Conservation (phyloP, 2,329 filamentous ascomycete genomes). For the Penicillium sp. region DNA sequence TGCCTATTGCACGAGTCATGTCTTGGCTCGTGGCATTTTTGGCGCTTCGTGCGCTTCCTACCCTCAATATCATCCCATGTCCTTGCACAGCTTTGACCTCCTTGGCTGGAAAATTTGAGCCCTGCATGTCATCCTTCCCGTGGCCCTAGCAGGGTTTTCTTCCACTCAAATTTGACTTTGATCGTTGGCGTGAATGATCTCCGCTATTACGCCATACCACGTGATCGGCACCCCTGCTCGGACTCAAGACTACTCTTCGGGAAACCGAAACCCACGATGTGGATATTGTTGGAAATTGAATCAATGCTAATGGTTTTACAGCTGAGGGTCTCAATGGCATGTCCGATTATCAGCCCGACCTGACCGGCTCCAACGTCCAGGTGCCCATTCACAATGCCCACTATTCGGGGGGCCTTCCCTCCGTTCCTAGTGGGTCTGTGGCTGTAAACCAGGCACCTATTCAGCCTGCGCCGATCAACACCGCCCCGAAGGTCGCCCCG, state of each 20-base stretch:
- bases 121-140: slow-evolving; percentile 15
- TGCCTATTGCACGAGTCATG: not conserved
- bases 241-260: not conserved
- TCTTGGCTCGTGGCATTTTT: slow-evolving; percentile 18
- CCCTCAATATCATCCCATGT: not conserved
- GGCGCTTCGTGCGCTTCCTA: slow-evolving; percentile 12
- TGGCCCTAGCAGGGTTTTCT: slow-evolving; percentile 5
- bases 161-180: slow-evolving; percentile 16
- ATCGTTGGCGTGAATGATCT: slow-evolving; percentile 23
- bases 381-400: slow-evolving; percentile 28
- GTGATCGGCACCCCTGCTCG: slow-evolving; percentile 26
- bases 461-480: slow-evolving; percentile 14
- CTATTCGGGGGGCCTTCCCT: slow-evolving; percentile 23
- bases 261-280: slow-evolving; percentile 13
- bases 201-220: slow-evolving; percentile 38
- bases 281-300: slow-evolving; percentile 6
- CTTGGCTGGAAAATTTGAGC: slow-evolving; percentile 9
- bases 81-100: slow-evolving; percentile 10
- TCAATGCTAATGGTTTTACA: slow-evolving; percentile 18
- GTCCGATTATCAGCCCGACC: slow-evolving; percentile 32
- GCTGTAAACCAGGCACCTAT: slow-evolving; percentile 23
- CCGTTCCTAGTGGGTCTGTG: slow-evolving; percentile 19
- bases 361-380: slow-evolving; percentile 30
- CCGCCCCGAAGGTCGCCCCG: slow-evolving; percentile 17
- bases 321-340: slow-evolving; percentile 36